Conservation (phyloP, 2,329 filamentous ascomycete species). For the Diaporthe amygdali region DNA sequence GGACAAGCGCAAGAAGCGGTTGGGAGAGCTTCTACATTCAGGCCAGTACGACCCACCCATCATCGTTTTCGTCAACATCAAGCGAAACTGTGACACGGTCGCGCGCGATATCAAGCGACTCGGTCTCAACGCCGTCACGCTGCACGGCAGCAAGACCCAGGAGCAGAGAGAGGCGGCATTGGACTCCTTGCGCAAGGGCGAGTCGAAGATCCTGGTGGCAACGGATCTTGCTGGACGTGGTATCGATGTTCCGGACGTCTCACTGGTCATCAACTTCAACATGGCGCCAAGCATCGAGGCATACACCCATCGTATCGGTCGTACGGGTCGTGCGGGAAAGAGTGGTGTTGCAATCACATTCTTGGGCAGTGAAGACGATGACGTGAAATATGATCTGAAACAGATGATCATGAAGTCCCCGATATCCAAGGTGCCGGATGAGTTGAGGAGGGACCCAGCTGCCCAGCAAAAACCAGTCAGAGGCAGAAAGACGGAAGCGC, state of each 20-base stretch:
- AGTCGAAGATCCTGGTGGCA: constrained; percentile 87
- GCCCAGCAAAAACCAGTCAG: constrained; percentile 80
- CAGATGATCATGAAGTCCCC: constrained; percentile 93
- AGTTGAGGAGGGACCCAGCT: constrained; percentile 85
- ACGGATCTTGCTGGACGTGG: constrained; percentile 95
- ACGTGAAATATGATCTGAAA: constrained; percentile 92
- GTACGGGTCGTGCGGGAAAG: constrained; percentile 97
- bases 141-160: constrained; percentile 96
- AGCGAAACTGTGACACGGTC: constrained; percentile 95
- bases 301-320: constrained; percentile 95
- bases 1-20: constrained; percentile 94
- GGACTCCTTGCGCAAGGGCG: constrained; percentile 79
- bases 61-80: constrained; percentile 99
- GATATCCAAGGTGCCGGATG: constrained; percentile 89
- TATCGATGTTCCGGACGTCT: constrained; percentile 96
- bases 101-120: constrained; percentile 93
- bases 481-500: constrained; percentile 34
- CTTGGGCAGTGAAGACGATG: constrained; percentile 85
- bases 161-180: constrained; percentile 96
- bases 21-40: constrained; percentile 86
- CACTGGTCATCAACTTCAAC: constrained; percentile 97
- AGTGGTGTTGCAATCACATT: constrained; percentile 96
- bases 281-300: constrained; percentile 93
- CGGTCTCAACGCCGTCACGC: constrained; percentile 87
- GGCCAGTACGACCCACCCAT: constrained; percentile 86